A percentile compares a stretch with the other conserved stretches of the same genome.
phyloP scores from a whole-genome alignment of 306 rosid genomes.

The Vicia faba region DNA sequence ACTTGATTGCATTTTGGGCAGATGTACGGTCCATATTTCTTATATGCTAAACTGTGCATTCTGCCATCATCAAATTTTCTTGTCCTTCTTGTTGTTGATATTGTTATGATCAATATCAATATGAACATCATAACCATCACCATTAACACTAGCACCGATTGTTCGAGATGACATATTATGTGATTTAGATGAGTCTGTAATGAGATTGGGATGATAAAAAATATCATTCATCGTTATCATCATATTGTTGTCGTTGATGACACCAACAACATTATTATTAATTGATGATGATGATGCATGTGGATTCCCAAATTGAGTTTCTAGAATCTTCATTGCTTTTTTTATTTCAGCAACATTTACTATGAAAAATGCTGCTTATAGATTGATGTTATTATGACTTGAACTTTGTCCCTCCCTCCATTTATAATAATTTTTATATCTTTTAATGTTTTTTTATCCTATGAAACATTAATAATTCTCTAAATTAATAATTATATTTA shows the following conservation, averaged over 20 bases:
- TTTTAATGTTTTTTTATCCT: not conserved
- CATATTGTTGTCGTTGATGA: not conserved
- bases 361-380: no score
- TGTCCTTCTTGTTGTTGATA: not conserved
- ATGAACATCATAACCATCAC: not conserved
- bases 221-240: not conserved
- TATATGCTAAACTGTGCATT: not conserved
- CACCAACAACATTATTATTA: not conserved
- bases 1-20: not conserved
- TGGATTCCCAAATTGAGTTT: not conserved
- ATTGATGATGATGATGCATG: not conserved
- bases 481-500: no score
- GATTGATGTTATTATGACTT: not conserved
- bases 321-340: not conserved
- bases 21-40: not conserved
- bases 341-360: not conserved
- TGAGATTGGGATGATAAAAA: not conserved
- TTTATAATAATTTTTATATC: not conserved
- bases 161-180: no score
- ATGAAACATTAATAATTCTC: no score
- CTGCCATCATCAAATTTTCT: not conserved
- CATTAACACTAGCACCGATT: not conserved
- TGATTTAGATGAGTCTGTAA: not conserved
- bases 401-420: not conserved
- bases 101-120: not conserved